Evolutionary conservation across 2,329 filamentous ascomycete species (phyloP).

Genomic region (Epichloe typhina): DNA sequence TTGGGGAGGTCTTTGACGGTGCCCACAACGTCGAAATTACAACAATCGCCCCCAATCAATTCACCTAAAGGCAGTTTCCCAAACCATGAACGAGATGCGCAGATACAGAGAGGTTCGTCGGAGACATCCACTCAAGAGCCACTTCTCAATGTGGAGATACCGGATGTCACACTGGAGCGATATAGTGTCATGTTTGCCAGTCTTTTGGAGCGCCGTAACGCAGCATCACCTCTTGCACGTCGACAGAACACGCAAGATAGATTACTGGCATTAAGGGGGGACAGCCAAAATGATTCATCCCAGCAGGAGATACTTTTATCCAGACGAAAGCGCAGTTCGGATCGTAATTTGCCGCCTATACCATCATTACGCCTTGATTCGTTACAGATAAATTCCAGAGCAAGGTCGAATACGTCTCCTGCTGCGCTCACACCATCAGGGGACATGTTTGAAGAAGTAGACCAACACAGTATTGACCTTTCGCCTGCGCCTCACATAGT

Average conservation of each 20-base stretch:
- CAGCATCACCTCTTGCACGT: constrained; percentile 34
- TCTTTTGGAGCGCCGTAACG: constrained; percentile 41
- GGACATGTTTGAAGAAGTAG: constrained; percentile 18
- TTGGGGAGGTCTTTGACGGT: constrained; percentile 1
- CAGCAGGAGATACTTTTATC: constrained; percentile 15
- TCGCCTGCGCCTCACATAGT: constrained; percentile 2
- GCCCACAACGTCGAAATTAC: neutral
- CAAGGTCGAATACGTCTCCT: constrained; percentile 43
- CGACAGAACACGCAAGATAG: constrained; percentile 46
- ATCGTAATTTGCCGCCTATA: constrained; percentile 16
- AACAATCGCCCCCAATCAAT: neutral
- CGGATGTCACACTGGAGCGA: constrained; percentile 66
- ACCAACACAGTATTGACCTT: neutral
- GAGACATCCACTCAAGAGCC: constrained; percentile 6
- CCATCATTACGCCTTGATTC: constrained; percentile 27
- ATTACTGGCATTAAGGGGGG: constrained; percentile 17
- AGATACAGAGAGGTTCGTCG: neutral
- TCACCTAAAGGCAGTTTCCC: neutral
- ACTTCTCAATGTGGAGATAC: constrained; percentile 65
- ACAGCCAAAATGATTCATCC: neutral
- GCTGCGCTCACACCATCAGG: constrained; percentile 32
- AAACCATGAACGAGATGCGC: neutral
- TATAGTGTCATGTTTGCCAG: constrained; percentile 90
- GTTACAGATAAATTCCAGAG: constrained; percentile 20
- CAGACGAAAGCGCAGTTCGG: neutral